These are phyloP conservation scores for Coniochaeta hoffmannii DNA, from an alignment of 2,329 filamentous ascomycete genomes.

Conservation along the genomic window DNA sequence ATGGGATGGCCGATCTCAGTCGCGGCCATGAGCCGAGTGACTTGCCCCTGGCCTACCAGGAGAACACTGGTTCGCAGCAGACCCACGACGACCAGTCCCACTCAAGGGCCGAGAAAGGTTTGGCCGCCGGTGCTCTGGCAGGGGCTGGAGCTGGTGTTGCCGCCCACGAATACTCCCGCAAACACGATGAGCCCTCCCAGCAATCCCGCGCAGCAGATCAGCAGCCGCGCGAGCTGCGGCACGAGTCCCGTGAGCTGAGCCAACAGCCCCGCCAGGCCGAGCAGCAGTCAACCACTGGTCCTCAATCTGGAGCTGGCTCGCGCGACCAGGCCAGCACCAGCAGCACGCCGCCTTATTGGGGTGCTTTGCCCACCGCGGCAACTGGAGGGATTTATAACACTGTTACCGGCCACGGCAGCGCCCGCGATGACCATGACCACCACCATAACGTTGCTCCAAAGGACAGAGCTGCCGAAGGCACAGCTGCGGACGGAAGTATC, in stretches of 20 bases:
- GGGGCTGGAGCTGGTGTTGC: no score
- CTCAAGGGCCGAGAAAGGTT: no score
- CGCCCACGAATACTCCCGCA: background rate
- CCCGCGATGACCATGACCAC: slow-evolving; percentile 12
- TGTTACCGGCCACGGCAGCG: slow-evolving; percentile 14
- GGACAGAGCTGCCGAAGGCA: background rate
- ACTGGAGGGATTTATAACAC: slow-evolving; percentile 15
- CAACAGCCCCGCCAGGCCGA: background rate
- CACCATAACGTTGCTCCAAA: slow-evolving; percentile 10
- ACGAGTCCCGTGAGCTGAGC: background rate
- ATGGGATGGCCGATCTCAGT: no score
- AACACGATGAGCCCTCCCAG: background rate
- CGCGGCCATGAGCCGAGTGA: no score
- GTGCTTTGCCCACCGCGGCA: slow-evolving; percentile 9
- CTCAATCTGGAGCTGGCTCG: background rate
- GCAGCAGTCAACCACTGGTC: background rate
- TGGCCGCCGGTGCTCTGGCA: no score
- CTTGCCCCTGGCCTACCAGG: no score
- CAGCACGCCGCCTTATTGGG: slow-evolving; percentile 14
- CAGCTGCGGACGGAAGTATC: background rate
- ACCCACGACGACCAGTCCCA: no score
- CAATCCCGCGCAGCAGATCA: background rate
- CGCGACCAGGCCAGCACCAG: background rate
- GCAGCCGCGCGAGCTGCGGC: background rate
- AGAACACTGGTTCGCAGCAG: no score